Evolutionary conservation across 2,329 filamentous ascomycete genomes (phyloP).

Genomic region (Hypomyces perniciosus): DNA sequence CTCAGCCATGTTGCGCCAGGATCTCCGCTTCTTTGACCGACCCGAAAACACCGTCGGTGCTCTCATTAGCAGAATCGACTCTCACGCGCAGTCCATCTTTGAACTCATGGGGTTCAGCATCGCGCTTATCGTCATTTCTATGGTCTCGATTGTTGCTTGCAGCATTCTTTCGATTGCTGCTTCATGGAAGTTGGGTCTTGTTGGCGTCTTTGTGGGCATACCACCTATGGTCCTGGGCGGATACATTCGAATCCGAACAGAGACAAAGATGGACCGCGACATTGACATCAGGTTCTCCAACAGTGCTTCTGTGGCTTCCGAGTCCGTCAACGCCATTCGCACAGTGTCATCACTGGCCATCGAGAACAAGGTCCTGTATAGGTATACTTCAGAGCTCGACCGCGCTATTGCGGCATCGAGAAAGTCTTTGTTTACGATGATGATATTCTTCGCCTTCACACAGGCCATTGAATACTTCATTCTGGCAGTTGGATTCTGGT

Average conservation of each 20-base stretch:
- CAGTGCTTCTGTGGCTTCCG: conserved; percentile 39
- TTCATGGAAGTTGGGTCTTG: conserved; percentile 44
- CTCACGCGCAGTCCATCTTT: conserved; percentile 33
- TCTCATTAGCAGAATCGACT: conserved; percentile 30
- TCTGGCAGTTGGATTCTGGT: conserved; percentile 37
- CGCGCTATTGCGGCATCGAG: conserved; percentile 24
- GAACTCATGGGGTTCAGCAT: conserved; percentile 39
- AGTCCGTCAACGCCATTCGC: conserved; percentile 34
- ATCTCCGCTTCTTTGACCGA: conserved; percentile 38
- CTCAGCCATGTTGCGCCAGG: conserved; percentile 31
- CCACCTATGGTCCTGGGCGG: conserved; percentile 32
- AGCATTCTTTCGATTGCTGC: conserved; percentile 37
- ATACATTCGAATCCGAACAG: conserved; percentile 34
- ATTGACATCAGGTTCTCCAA: conserved; percentile 29
- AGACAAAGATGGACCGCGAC: conserved; percentile 32
- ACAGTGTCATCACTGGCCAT: conserved; percentile 38
- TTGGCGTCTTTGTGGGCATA: conserved; percentile 39
- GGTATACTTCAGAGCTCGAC: conserved; percentile 27
- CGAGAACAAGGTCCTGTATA: conserved; percentile 28
- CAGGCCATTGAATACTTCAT: conserved; percentile 34
- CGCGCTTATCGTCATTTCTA: conserved; percentile 32
- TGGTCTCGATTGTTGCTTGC: conserved; percentile 32
- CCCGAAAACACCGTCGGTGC: conserved; percentile 35
- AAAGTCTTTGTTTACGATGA: conserved; percentile 27
- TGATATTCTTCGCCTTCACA: conserved; percentile 32